These are phyloP conservation scores for Davidsoniella virescens DNA, from an alignment of 2,329 filamentous ascomycete species.

Conservation along the genomic window DNA sequence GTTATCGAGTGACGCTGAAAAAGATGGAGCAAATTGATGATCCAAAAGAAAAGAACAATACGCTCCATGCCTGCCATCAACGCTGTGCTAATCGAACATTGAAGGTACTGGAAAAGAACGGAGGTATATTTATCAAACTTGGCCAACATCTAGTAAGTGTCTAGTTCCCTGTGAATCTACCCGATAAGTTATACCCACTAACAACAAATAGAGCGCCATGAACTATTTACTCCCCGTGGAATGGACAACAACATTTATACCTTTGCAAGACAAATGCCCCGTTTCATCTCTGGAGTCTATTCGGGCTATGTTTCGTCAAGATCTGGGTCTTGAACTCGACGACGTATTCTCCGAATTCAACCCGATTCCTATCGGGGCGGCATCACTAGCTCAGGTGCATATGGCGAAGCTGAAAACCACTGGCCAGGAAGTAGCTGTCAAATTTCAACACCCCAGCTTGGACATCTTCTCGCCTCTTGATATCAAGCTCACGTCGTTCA, in stretches of 20 bases:
- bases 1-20: conserved; percentile 77
- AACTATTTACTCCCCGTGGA: conserved; percentile 82
- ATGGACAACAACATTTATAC: conserved; percentile 93
- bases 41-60: conserved; percentile 44
- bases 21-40: conserved; percentile 45
- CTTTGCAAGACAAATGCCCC: conserved; percentile 87
- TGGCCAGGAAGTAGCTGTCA: conserved; percentile 81
- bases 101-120: conserved; percentile 80
- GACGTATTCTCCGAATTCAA: conserved; percentile 82
- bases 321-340: conserved; percentile 63
- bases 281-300: conserved; percentile 81
- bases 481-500: conserved; percentile 69
- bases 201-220: conserved; percentile 54
- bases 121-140: conserved; percentile 95
- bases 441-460: conserved; percentile 82
- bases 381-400: conserved; percentile 89
- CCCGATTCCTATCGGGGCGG: conserved; percentile 67
- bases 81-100: conserved; percentile 82
- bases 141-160: conserved; percentile 66
- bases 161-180: background rate
- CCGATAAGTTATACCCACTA: background rate
- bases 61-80: conserved; percentile 73
- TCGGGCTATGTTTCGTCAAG: conserved; percentile 66
- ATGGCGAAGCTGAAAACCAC: conserved; percentile 67
- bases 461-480: conserved; percentile 85